Evolutionary conservation across 805 yeast genomes (phyloP), one percentile per base, ranked within the genome.

Genomic region (Isabelozyma rhagii): DNA sequence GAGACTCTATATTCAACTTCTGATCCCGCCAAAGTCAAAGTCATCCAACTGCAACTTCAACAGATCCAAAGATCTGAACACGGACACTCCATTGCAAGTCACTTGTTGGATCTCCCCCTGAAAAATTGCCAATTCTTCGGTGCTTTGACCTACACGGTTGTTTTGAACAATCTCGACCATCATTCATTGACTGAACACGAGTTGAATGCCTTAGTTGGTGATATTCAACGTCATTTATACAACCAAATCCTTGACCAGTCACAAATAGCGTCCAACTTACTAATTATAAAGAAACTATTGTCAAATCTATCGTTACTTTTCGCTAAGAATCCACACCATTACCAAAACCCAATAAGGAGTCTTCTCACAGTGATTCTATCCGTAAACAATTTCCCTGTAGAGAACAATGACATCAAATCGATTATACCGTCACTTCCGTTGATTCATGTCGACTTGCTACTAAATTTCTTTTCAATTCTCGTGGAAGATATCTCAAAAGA

Each of bases 61-160:
- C 56, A 51, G 3, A 58, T 83, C 5, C 96, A 89, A 61, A 75
- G 71, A 55, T 79, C 85, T 0, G 64, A 68, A 0, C 58, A 75
- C 45, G 93, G 89, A 1, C 75, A 82, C 69, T 54, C 55, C 2
- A 59, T 89, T 21, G 96, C 92, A 0, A 73, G 77, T 36, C 55
- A 66, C 39, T 70, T 89, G 17, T 67, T 89, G 51, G 51, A 44
- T 52, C 59, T 62, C 2, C 59, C 61, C 3, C 74, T 80, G 0
- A 55, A 69, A 42, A 79, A 79, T 50, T 80, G 84, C 53, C 81
- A 83, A 59, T 89, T 85, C 62, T 85, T 89, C 59, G 97, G 96
- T 0, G 96, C 96, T 0, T 74, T 87, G 50, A 89, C 96, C 0
- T 83, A 81, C 51, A 79, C 89, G 0, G 94, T 89, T 4, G 72